phyloP scores from a whole-genome alignment of 306 rosid species.

The Lupinus albus region DNA sequence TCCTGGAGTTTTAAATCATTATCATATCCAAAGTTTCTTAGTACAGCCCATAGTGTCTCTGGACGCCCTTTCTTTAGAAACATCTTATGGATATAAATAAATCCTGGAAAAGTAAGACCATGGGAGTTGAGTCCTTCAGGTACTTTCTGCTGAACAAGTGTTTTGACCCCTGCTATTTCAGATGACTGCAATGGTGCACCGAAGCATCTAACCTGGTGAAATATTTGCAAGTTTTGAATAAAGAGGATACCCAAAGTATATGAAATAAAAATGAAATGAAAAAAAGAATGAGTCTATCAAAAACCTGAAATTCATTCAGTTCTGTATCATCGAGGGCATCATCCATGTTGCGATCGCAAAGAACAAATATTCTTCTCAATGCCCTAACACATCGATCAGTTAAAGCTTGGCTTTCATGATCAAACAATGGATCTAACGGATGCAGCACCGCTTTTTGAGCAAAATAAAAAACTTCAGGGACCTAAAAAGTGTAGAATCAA shows the following conservation, averaged over 20 bases:
- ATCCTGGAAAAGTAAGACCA: conserved; percentile 88
- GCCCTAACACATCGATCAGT: conserved; percentile 76
- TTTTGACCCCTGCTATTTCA: conserved; percentile 68
- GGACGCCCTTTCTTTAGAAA: conserved; percentile 75
- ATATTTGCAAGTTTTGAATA: conserved; percentile 38
- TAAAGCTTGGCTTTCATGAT: conserved; percentile 64
- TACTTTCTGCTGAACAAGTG: conserved; percentile 71
- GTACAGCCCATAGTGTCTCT: conserved; percentile 89
- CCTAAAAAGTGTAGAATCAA: conserved; percentile 52
- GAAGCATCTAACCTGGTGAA: conserved; percentile 75
- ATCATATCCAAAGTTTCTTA: conserved; percentile 83
- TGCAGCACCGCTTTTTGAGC: conserved; percentile 92
- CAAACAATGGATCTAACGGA: conserved; percentile 83
- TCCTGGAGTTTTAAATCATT: conserved; percentile 74
- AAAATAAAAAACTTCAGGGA: conserved; percentile 85
- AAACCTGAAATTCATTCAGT: conserved; percentile 93
- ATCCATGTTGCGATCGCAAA: conserved; percentile 88
- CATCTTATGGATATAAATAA: conserved; percentile 67
- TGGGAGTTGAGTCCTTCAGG: conserved; percentile 75
- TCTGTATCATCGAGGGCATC: conserved; percentile 85
- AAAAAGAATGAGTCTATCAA: conserved; percentile 29
- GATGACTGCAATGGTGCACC: conserved; percentile 69
- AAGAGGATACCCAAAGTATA: conserved; percentile 29
- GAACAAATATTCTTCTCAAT: conserved; percentile 82
- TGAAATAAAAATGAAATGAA: conserved; percentile 5